Evolutionary conservation across 2,329 filamentous ascomycete genomes (phyloP), one percentile per base, ranked within the genome.

Genomic region (Fusarium pseudocircinatum): DNA sequence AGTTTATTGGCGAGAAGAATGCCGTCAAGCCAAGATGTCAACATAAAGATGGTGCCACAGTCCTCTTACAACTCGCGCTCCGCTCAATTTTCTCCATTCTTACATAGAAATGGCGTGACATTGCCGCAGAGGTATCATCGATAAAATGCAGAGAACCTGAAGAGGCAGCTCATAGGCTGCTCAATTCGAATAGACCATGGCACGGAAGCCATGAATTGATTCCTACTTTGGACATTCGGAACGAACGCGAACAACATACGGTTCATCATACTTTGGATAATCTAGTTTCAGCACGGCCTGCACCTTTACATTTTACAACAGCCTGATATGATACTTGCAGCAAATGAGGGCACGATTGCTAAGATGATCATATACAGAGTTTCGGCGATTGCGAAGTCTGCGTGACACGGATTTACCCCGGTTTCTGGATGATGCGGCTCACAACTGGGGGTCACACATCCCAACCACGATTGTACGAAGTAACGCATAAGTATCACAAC

Each of bases 331-430:
- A 67, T 68, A 26, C 64, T 68, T 36, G 52, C 64, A 0, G 56
- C 65, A 36, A 47, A 67, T 9, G 34, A 47, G 3, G 62, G 63
- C 7, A 62, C 52, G 6, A 63, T 72, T n/a, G 42, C 54, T 8
- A 67, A 66, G 26, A 39, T 36, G 5, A 69, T 59, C 22, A 62
- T 42, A 24, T 63, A 67, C 36, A 7, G 65, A 70, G 18, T 53
- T 74, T 9, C 47, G 57, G 9, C 7, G 7, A 13, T 10, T 36
- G 15, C 57, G 39, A 7, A 46, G 47, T 37, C 42, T 52, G 39
- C 63, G 70, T n/a, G 14, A 36, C 7, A 63, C 63, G 54, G 59
- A 60, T 30, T 52, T 65, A n/a, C 53, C 70, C 14, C 65, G 50
- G 40, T 10, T 11, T 28, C n/a, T 37, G 24, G 13, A 22, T 5